These are phyloP conservation scores for Aspergillus fumigatus DNA, from an alignment of 2,329 filamentous ascomycete species.

Conservation along the genomic window DNA sequence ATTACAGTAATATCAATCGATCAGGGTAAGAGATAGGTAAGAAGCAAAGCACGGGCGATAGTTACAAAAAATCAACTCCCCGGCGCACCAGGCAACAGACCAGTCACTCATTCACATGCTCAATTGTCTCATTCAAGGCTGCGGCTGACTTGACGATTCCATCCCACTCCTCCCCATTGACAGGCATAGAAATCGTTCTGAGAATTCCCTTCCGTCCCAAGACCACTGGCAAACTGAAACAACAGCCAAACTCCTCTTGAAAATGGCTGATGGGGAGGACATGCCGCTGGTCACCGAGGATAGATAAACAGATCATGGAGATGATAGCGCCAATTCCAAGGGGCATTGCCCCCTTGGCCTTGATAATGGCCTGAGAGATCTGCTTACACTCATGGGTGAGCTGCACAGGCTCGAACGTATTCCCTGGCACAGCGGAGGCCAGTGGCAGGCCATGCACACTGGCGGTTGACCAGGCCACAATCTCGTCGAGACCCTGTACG, in stretches of 20 bases:
- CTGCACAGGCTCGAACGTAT: constrained; percentile 20
- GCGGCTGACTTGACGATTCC: not conserved
- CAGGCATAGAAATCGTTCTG: constrained; percentile 22
- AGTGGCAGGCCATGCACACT: constrained; percentile 42
- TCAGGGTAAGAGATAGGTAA: too few species aligned
- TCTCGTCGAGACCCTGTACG: constrained; percentile 47
- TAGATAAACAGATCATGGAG: constrained; percentile 43
- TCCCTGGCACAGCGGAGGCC: constrained; percentile 26
- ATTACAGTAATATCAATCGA: too few species aligned
- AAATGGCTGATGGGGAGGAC: constrained; percentile 49
- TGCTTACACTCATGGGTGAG: constrained; percentile 44
- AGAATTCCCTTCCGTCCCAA: constrained; percentile 47
- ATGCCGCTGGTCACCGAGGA: constrained; percentile 46
- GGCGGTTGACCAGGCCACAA: constrained; percentile 45
- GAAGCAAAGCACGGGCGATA: too few species aligned
- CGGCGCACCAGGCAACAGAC: too few species aligned
- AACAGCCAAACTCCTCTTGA: constrained; percentile 45
- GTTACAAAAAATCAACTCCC: too few species aligned
- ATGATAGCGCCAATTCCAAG: constrained; percentile 49
- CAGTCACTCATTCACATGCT: not conserved
- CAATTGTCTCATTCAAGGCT: constrained; percentile 1
- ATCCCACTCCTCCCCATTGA: constrained; percentile 15
- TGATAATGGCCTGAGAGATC: constrained; percentile 46
- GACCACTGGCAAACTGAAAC: constrained; percentile 48
- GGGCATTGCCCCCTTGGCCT: constrained; percentile 48